Percentiles rank a stretch among this genome's conserved stretches.
phyloP scores from a whole-genome alignment of 2,329 filamentous ascomycete species.

The Pseudocercospora cruenta region DNA sequence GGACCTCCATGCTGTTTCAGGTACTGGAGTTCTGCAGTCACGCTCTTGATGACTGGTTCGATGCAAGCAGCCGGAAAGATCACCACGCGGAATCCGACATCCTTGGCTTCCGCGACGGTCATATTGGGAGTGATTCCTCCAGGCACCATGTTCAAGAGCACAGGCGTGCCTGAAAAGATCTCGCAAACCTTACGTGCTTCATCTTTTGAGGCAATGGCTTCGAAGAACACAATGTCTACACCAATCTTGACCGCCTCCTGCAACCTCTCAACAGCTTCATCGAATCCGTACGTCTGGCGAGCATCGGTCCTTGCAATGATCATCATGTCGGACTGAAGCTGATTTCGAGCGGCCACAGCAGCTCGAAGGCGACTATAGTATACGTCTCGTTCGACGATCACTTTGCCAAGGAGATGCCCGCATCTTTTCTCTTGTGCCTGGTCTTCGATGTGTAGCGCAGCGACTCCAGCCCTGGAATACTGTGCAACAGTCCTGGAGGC shows the following conservation, averaged over 20 bases:
- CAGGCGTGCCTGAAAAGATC: constrained; percentile 53
- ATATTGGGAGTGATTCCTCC: constrained; percentile 59
- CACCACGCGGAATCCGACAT: constrained; percentile 60
- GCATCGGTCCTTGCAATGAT: constrained; percentile 67
- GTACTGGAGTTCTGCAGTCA: constrained; percentile 7
- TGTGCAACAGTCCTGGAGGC: constrained; percentile 57
- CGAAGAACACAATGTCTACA: constrained; percentile 62
- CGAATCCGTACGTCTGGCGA: constrained; percentile 58
- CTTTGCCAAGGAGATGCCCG: constrained; percentile 64
- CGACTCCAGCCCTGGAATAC: constrained; percentile 43
- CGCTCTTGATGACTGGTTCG: constrained; percentile 11
- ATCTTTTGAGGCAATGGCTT: constrained; percentile 58
- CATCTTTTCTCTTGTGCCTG: constrained; percentile 66
- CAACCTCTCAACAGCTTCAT: constrained; percentile 57
- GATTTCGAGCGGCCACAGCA: constrained; percentile 52
- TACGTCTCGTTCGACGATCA: constrained; percentile 55
- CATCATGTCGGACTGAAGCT: constrained; percentile 60
- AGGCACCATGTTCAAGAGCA: constrained; percentile 61
- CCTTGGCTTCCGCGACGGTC: constrained; percentile 54
- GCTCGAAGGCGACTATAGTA: constrained; percentile 60
- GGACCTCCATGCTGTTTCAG: constrained; percentile 6
- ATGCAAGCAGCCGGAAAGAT: constrained; percentile 46
- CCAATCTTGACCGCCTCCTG: constrained; percentile 55
- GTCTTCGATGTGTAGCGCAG: constrained; percentile 59
- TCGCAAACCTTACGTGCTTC: constrained; percentile 52